Percentiles rank a stretch among this genome's conserved stretches.
Evolutionary conservation across 768 basidiomycete genomes (phyloP).

Genomic region (Leucosporidium scottii): DNA sequence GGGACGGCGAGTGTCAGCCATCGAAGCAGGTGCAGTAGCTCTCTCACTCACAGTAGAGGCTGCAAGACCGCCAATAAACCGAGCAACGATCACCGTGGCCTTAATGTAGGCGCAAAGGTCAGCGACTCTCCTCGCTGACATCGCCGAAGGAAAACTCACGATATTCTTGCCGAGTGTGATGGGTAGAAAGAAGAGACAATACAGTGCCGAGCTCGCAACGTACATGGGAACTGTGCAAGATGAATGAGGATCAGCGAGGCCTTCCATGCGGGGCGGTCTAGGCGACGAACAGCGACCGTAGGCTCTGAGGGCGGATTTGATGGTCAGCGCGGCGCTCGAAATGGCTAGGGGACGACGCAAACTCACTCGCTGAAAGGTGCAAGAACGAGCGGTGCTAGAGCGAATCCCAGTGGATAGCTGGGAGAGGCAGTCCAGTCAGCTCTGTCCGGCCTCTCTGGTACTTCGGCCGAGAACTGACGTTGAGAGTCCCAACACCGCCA

Average conservation of each 20-base stretch:
- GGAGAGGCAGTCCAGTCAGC: too few species aligned
- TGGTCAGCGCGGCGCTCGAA: too few species aligned
- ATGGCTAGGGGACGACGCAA: background rate
- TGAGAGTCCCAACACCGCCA: too few species aligned
- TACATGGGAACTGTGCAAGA: conserved; percentile 31
- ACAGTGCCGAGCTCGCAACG: conserved; percentile 36
- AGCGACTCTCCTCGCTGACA: too few species aligned
- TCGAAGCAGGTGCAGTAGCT: too few species aligned
- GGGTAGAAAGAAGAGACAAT: conserved; percentile 25
- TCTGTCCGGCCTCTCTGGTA: too few species aligned
- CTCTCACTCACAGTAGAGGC: conserved; percentile 43
- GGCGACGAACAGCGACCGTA: background rate
- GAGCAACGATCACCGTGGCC: conserved; percentile 40
- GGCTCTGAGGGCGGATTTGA: background rate
- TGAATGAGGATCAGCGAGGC: background rate
- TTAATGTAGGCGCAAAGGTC: too few species aligned
- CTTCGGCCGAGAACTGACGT: too few species aligned
- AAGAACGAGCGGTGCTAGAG: conserved; percentile 38
- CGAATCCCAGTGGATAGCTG: conserved; percentile 39
- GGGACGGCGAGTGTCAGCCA: too few species aligned
- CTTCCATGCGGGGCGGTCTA: background rate
- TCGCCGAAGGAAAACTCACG: too few species aligned
- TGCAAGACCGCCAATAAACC: conserved; percentile 41
- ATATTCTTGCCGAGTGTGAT: conserved; percentile 41
- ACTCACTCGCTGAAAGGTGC: conserved; percentile 37